A percentile compares a stretch with the other conserved stretches of the same genome.
phyloP scores from a whole-genome alignment of 805 yeast genomes.

The Kodamaea sagamina region DNA sequence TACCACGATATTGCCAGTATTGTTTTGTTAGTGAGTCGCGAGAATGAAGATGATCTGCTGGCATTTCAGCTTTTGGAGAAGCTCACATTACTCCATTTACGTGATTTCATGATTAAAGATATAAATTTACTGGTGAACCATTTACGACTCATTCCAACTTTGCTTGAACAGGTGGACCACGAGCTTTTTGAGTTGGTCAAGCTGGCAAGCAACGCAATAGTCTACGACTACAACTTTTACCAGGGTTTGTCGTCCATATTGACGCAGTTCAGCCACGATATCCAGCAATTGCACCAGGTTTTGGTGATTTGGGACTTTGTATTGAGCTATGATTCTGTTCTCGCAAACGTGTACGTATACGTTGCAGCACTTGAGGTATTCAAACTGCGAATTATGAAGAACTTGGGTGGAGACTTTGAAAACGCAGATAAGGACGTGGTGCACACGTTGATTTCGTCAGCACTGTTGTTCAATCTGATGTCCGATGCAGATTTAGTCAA shows the following conservation, averaged over 20 bases:
- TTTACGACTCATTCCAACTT: constrained; percentile 62
- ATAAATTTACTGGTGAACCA: constrained; percentile 68
- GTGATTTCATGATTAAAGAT: constrained; percentile 84
- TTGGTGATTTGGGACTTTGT: constrained; percentile 69
- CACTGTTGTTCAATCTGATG: constrained; percentile 28
- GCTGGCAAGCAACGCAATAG: constrained; percentile 35
- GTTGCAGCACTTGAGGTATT: constrained; percentile 51
- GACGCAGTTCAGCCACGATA: constrained; percentile 77
- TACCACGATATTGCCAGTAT: constrained; percentile 83
- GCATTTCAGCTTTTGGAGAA: constrained; percentile 51
- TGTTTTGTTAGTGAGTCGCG: constrained; percentile 53
- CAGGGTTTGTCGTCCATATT: constrained; percentile 77
- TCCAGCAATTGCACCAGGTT: constrained; percentile 49
- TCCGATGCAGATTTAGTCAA: constrained; percentile 29
- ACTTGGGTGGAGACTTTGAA: constrained; percentile 19
- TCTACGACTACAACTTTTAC: constrained; percentile 37
- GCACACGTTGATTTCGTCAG: constrained; percentile 39
- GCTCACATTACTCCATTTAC: constrained; percentile 59
- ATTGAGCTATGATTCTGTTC: constrained; percentile 56
- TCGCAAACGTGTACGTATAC: constrained; percentile 60
- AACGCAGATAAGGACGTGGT: constrained; percentile 32
- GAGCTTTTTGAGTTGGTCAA: constrained; percentile 42
- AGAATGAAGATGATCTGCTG: constrained; percentile 16
- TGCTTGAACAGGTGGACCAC: constrained; percentile 53
- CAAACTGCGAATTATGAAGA: constrained; percentile 44